Conservation (phyloP, 805 yeast species). For the Komagataella pastoris region DNA sequence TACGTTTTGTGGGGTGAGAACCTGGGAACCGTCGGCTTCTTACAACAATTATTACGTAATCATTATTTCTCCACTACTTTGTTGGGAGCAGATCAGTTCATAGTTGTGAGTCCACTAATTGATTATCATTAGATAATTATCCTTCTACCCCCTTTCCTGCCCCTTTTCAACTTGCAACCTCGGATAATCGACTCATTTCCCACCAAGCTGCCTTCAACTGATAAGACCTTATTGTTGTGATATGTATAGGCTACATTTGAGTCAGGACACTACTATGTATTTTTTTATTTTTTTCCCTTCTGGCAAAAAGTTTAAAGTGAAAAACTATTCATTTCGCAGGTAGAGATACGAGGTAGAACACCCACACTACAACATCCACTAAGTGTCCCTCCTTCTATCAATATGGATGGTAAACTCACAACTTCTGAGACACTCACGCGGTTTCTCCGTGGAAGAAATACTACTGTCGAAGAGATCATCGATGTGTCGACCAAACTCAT, state of each 20-base stretch:
- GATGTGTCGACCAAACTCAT: conserved; percentile 19
- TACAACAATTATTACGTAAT: neutral
- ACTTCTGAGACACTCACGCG: conserved; percentile 42
- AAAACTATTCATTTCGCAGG: neutral
- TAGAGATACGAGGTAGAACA: neutral
- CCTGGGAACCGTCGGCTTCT: neutral
- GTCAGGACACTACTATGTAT: neutral
- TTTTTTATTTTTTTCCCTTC: neutral
- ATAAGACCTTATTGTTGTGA: neutral
- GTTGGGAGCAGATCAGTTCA: neutral
- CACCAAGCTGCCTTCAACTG: neutral
- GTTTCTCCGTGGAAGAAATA: conserved; percentile 40
- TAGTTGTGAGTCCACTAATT: neutral
- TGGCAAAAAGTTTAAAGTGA: neutral
- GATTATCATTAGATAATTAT: neutral
- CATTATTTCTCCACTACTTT: neutral
- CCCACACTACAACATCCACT: neutral
- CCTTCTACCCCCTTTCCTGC: neutral
- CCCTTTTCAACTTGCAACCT: neutral
- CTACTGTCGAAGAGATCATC: conserved; percentile 27
- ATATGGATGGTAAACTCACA: neutral
- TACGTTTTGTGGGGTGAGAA: neutral
- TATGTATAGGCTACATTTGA: neutral
- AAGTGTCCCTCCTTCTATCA: neutral
- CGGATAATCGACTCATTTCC: neutral